phyloP scores from a whole-genome alignment of 345 rosid species.

The Schrenkiella parvula region DNA sequence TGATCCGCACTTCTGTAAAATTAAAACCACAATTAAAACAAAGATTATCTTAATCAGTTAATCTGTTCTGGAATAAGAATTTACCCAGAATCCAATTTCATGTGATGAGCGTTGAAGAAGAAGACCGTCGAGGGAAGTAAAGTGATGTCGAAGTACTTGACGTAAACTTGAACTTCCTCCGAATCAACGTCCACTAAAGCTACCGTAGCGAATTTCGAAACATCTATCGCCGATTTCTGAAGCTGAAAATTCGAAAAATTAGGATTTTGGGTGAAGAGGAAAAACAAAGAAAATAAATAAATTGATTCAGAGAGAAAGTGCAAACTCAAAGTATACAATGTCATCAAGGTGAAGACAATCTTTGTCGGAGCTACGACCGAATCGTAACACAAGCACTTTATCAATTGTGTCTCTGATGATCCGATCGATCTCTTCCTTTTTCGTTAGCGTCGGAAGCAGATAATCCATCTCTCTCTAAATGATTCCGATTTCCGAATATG shows the following conservation, averaged over 20 bases:
- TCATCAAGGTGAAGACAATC: constrained; percentile 75
- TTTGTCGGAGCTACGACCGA: constrained; percentile 63
- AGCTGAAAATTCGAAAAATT: no score
- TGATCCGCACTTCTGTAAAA: constrained; percentile 83
- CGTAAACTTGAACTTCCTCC: constrained; percentile 71
- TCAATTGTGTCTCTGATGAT: constrained; percentile 74
- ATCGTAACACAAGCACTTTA: constrained; percentile 87
- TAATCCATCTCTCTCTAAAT: constrained; percentile 45
- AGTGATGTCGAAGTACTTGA: constrained; percentile 77
- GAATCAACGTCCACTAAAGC: constrained; percentile 74
- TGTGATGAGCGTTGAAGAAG: constrained; percentile 94
- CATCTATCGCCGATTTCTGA: no score
- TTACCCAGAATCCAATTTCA: constrained; percentile 97
- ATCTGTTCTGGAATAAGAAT: neutral
- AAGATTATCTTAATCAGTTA: no score
- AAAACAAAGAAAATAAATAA: neutral
- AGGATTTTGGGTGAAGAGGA: neutral
- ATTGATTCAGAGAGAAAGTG: neutral
- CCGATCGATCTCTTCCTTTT: constrained; percentile 71
- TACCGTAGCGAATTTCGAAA: constrained; percentile 61
- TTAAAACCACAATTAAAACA: neutral
- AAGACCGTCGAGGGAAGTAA: constrained; percentile 70
- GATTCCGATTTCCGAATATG: neutral
- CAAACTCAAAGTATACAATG: constrained; percentile 26
- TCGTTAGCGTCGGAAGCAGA: constrained; percentile 45